A percentile compares a stretch with the other conserved stretches of the same genome.
Evolutionary conservation across 176 grass and related monocot species (phyloP).

Genomic region (Leersia perrieri): DNA sequence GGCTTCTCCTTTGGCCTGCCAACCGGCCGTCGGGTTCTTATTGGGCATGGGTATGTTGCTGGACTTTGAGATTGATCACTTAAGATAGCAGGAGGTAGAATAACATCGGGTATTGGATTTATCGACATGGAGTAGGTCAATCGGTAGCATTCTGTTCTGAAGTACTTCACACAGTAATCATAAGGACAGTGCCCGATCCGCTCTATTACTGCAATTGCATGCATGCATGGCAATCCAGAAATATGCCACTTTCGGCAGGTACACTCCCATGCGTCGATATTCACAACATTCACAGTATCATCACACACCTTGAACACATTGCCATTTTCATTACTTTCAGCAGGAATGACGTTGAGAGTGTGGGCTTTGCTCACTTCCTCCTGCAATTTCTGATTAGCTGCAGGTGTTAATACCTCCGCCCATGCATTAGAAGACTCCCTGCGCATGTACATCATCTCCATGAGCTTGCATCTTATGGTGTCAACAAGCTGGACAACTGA

Average conservation of each 20-base stretch:
- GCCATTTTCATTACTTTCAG: conserved; percentile 40
- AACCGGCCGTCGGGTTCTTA: conserved; percentile 63
- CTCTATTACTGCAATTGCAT: conserved; percentile 75
- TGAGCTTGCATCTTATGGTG: conserved; percentile 78
- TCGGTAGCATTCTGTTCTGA: conserved; percentile 63
- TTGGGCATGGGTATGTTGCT: conserved; percentile 37
- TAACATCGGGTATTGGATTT: conserved; percentile 79
- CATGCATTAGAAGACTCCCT: conserved; percentile 68
- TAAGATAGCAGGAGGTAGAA: conserved; percentile 41
- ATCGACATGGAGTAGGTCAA: conserved; percentile 69
- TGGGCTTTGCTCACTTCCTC: conserved; percentile 69
- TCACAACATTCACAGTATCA: conserved; percentile 72
- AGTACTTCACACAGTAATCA: conserved; percentile 83
- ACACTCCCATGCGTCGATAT: conserved; percentile 63
- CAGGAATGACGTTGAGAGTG: conserved; percentile 58
- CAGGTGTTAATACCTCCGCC: conserved; percentile 58
- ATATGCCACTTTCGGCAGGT: conserved; percentile 79
- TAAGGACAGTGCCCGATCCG: conserved; percentile 50
- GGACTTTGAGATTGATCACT: conserved; percentile 43
- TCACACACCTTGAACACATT: conserved; percentile 83
- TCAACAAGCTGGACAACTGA: conserved; percentile 90
- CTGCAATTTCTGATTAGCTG: conserved; percentile 76
- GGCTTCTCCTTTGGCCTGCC: conserved; percentile 91
- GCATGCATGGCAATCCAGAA: conserved; percentile 81
- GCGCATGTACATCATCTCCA: conserved; percentile 93